Conservation (phyloP, 2,329 filamentous ascomycete genomes). For the Diaporthe australafricana region DNA sequence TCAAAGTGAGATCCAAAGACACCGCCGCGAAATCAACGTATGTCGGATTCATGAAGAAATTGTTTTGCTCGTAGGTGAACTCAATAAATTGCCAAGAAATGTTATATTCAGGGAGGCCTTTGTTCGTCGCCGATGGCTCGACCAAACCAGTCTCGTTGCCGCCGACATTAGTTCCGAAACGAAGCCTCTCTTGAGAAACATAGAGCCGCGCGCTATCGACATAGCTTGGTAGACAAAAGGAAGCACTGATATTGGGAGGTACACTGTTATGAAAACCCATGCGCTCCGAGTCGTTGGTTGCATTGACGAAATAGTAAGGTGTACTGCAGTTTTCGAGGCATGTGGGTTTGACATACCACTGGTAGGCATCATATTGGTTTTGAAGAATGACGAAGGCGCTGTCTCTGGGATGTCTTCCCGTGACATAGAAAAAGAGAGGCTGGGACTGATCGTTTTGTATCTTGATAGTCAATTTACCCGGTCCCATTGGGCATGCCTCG, state of each 20-base stretch:
- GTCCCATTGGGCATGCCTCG: not conserved
- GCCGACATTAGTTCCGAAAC: conserved; percentile 18
- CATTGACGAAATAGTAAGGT: conserved; percentile 6
- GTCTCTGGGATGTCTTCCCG: not conserved
- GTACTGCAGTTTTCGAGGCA: not conserved
- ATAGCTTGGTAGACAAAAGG: conserved; percentile 19
- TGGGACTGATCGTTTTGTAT: conserved; percentile 13
- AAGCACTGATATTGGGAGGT: not conserved
- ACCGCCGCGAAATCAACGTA: conserved; percentile 27
- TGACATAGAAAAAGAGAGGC: conserved; percentile 28
- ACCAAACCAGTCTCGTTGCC: conserved; percentile 14
- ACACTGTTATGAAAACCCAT: not conserved
- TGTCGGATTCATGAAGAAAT: conserved; percentile 20
- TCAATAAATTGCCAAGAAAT: conserved; percentile 24
- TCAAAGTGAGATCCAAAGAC: conserved; percentile 11
- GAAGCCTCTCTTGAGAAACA: conserved; percentile 9
- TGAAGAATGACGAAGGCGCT: conserved; percentile 7
- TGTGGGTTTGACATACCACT: conserved; percentile 15
- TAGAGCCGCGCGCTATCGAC: conserved; percentile 21
- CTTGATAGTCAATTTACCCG: not conserved
- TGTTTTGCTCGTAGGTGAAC: conserved; percentile 1
- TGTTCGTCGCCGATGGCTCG: conserved; percentile 20
- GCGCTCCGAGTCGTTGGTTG: not conserved
- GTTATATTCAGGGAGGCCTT: conserved; percentile 15
- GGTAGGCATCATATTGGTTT: not conserved